Conservation (phyloP, 352 stramenopile genomes). For the Globisporangium cylindrosporum region DNA sequence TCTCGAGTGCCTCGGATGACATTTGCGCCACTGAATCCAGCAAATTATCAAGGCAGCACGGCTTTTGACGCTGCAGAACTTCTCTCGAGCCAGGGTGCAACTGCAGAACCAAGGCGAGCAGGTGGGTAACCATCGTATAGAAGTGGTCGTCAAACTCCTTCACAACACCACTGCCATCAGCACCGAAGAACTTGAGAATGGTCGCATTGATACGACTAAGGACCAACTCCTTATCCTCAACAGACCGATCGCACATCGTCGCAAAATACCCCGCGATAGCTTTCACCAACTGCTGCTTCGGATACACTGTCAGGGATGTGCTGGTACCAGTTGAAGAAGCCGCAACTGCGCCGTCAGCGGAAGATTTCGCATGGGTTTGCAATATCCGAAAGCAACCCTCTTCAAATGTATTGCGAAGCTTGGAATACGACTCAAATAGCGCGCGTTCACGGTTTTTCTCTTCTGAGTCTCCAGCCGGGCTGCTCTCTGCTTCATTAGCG, state of each 20-base stretch:
- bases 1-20: neutral
- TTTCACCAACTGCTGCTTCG: conserved; percentile 51
- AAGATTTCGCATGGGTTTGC: conserved; percentile 31
- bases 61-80: conserved; percentile 35
- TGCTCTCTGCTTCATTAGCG: neutral
- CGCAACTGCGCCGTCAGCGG: neutral
- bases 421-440: conserved; percentile 49
- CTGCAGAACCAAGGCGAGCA: conserved; percentile 72
- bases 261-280: conserved; percentile 68
- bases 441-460: conserved; percentile 42
- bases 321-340: neutral
- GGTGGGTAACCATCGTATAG: conserved; percentile 55
- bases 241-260: conserved; percentile 48
- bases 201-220: conserved; percentile 46
- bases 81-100: conserved; percentile 41
- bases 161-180: conserved; percentile 21
- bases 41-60: conserved; percentile 50
- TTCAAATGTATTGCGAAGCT: conserved; percentile 61
- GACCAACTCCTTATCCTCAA: conserved; percentile 55
- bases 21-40: conserved; percentile 33
- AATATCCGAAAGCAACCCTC: conserved; percentile 64
- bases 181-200: conserved; percentile 41
- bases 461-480: conserved; percentile 15
- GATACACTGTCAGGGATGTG: conserved; percentile 19
- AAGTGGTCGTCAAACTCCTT: conserved; percentile 20